A percentile compares a stretch with the other conserved stretches of the same genome.
phyloP scores from a whole-genome alignment of 352 stramenopile species.

The Thraustotheca clavata region DNA sequence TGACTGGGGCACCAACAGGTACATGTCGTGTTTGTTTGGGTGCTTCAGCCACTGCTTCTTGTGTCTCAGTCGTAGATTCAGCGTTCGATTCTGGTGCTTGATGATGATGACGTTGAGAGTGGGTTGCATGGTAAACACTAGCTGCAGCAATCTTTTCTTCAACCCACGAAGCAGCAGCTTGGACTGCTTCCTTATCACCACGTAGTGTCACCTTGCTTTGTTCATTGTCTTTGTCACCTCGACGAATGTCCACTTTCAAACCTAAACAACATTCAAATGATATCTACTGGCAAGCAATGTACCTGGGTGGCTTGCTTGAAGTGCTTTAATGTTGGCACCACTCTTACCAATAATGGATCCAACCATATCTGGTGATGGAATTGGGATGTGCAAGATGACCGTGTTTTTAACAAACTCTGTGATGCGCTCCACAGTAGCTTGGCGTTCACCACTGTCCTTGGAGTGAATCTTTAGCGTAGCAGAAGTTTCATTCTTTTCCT shows the following conservation, averaged over 20 bases:
- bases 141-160: slow-evolving; percentile 14
- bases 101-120: neutral
- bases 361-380: slow-evolving; percentile 44
- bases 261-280: slow-evolving; percentile 9
- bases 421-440: neutral
- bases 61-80: neutral
- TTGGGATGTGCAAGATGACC: slow-evolving; percentile 37
- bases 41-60: neutral
- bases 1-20: slow-evolving; percentile 23
- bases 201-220: slow-evolving; percentile 8
- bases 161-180: neutral
- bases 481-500: neutral
- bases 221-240: neutral
- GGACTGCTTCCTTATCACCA: slow-evolving; percentile 3
- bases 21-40: slow-evolving; percentile 5
- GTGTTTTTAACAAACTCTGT: slow-evolving; percentile 1
- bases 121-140: neutral
- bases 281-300: neutral
- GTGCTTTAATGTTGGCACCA: slow-evolving; percentile 56
- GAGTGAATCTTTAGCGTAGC: slow-evolving; percentile 14
- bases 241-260: slow-evolving; percentile 11
- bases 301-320: slow-evolving; percentile 52
- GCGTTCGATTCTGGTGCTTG: neutral
- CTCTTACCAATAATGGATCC: slow-evolving; percentile 73
- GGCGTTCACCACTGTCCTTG: neutral